These are phyloP conservation scores for Butyriboletus appendiculatus DNA, from an alignment of 1,284 basidiomycete genomes.

Conservation along the genomic window DNA sequence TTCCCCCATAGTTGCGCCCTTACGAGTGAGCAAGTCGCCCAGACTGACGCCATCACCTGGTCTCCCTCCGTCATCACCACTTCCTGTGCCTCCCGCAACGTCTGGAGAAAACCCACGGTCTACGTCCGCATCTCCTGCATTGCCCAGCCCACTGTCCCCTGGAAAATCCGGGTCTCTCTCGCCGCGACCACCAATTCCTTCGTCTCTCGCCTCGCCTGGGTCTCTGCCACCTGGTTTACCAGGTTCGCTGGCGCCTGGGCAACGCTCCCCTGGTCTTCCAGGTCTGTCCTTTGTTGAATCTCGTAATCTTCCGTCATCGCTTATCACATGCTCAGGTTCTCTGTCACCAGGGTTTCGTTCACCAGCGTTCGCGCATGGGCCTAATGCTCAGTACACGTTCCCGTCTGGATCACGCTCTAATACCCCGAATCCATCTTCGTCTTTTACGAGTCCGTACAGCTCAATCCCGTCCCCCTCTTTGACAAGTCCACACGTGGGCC, in stretches of 20 bases:
- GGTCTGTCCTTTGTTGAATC: constrained; percentile 19
- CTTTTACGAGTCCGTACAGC: constrained; percentile 1
- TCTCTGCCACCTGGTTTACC: constrained; percentile 25
- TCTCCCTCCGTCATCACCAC: constrained; percentile 20
- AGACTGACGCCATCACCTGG: constrained; percentile 20
- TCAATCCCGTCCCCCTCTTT: constrained; percentile 6
- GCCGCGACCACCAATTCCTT: background rate
- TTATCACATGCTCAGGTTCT: constrained; percentile 21
- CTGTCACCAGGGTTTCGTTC: constrained; percentile 28
- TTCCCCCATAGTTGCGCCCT: constrained; percentile 23
- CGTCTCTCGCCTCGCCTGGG: constrained; percentile 9
- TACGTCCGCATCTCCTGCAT: constrained; percentile 17
- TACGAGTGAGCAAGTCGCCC: constrained; percentile 30
- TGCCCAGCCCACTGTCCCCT: constrained; percentile 19
- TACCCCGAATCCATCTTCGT: constrained; percentile 5
- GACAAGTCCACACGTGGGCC: background rate
- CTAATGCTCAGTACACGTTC: constrained; percentile 13
- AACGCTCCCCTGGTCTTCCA: constrained; percentile 27
- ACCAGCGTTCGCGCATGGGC: constrained; percentile 11
- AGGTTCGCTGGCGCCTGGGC: constrained; percentile 19
- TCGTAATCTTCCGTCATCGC: constrained; percentile 7
- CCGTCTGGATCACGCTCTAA: constrained; percentile 9
- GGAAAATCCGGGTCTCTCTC: background rate
- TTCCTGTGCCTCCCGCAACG: constrained; percentile 5
- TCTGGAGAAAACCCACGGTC: constrained; percentile 8